phyloP scores from a whole-genome alignment of 2,329 filamentous ascomycete species.

The Rosellinia necatrix region DNA sequence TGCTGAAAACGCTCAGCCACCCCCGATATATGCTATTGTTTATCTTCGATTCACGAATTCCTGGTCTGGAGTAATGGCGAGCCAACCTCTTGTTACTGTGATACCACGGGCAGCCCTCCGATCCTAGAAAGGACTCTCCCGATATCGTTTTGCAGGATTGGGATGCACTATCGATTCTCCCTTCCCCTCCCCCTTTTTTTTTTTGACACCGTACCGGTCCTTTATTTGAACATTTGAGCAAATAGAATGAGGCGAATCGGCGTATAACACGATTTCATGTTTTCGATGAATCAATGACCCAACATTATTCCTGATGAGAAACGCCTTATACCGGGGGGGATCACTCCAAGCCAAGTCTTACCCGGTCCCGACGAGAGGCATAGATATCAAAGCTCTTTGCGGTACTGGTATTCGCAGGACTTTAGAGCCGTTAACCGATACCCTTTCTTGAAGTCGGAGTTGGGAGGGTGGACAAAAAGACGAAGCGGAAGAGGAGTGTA shows the following conservation, averaged over 20 bases:
- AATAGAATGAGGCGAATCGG: slow-evolving; percentile 7
- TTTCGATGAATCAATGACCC: slow-evolving; percentile 21
- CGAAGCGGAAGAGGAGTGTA: neutral
- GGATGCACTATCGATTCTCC: slow-evolving; percentile 5
- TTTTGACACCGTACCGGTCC: slow-evolving; percentile 5
- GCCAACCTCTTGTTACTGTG: neutral
- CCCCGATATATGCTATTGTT: neutral
- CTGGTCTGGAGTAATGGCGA: neutral
- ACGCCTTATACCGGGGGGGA: neutral
- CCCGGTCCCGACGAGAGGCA: neutral
- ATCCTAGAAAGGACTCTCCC: slow-evolving; percentile 9
- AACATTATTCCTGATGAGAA: slow-evolving; percentile 1
- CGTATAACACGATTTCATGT: slow-evolving; percentile 18
- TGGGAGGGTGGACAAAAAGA: neutral
- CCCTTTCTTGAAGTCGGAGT: neutral
- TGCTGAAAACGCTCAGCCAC: neutral
- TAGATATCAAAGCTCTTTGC: neutral
- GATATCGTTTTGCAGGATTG: slow-evolving; percentile 8
- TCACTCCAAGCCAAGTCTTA: neutral
- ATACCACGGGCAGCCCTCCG: slow-evolving; percentile 12
- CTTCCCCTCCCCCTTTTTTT: slow-evolving; percentile 10
- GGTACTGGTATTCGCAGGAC: neutral
- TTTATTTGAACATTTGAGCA: slow-evolving; percentile 6
- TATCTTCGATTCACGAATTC: slow-evolving; percentile 1
- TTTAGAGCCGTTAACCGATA: neutral